Conservation (phyloP, 176 grass and related monocot genomes). For the Paspalum notatum region DNA sequence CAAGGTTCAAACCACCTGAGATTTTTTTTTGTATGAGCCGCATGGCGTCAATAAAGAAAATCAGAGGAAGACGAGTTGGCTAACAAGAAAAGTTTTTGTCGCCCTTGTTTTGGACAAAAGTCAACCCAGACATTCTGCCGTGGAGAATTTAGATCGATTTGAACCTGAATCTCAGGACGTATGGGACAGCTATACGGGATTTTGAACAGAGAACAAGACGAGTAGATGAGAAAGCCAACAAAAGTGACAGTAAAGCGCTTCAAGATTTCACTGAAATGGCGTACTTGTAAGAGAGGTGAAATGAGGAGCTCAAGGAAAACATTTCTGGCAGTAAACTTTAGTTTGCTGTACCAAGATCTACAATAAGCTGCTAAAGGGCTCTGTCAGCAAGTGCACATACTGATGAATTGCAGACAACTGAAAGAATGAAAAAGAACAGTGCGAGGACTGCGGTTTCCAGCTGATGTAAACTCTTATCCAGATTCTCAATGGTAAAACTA, state of each 20-base stretch:
- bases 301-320: neutral
- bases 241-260: neutral
- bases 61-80: neutral
- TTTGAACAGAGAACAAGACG: neutral
- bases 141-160: neutral
- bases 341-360: constrained; percentile 5
- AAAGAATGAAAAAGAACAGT: constrained; percentile 8
- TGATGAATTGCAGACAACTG: neutral
- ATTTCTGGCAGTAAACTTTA: neutral
- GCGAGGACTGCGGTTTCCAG: neutral
- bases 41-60: neutral
- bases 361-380: neutral
- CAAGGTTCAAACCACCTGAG: no score
- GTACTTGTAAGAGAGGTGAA: neutral
- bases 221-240: neutral
- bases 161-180: neutral
- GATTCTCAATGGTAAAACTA: neutral
- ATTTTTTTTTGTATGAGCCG: no score
- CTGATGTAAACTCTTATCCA: constrained; percentile 16
- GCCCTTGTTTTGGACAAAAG: neutral
- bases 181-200: no score
- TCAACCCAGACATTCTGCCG: no score
- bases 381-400: constrained; percentile 9
- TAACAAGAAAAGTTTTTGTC: neutral
- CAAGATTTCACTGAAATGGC: neutral